phyloP scores from a whole-genome alignment of 148 eudicot genomes.

The Arctostaphylos glauca region DNA sequence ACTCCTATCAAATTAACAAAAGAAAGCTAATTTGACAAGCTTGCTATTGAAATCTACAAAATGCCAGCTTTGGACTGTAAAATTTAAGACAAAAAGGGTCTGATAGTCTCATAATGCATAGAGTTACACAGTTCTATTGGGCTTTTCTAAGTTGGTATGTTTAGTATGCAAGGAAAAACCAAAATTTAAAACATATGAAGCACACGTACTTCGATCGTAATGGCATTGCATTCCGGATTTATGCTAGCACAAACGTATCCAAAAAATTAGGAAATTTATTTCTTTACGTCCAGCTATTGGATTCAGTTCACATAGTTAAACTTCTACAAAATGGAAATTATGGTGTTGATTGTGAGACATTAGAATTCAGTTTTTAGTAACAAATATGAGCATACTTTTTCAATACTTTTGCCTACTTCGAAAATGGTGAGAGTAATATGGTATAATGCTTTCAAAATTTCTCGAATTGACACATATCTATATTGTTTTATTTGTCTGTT shows the following conservation, averaged over 20 bases:
- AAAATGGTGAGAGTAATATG: background rate
- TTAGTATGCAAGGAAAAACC: background rate
- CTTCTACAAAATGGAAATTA: background rate
- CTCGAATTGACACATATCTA: background rate
- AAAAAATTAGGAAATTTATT: too few relatives aligned
- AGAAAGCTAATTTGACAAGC: background rate
- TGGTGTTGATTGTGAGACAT: background rate
- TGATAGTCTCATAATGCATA: background rate
- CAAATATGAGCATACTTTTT: too few relatives aligned
- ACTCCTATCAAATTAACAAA: background rate
- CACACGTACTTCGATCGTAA: background rate
- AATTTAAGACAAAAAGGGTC: background rate
- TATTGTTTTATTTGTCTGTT: too few relatives aligned
- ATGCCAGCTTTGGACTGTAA: background rate
- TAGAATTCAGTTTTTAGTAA: background rate
- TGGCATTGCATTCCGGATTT: background rate
- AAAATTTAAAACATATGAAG: background rate
- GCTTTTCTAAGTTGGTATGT: background rate
- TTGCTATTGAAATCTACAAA: background rate
- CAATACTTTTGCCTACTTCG: background rate
- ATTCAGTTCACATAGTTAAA: background rate
- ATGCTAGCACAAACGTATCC: too few relatives aligned
- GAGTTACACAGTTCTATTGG: background rate
- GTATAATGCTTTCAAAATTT: too few relatives aligned
- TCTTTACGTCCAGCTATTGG: background rate